These are phyloP conservation scores for Trichoderma endophyticum DNA, from an alignment of 2,329 filamentous ascomycete genomes.

Conservation along the genomic window DNA sequence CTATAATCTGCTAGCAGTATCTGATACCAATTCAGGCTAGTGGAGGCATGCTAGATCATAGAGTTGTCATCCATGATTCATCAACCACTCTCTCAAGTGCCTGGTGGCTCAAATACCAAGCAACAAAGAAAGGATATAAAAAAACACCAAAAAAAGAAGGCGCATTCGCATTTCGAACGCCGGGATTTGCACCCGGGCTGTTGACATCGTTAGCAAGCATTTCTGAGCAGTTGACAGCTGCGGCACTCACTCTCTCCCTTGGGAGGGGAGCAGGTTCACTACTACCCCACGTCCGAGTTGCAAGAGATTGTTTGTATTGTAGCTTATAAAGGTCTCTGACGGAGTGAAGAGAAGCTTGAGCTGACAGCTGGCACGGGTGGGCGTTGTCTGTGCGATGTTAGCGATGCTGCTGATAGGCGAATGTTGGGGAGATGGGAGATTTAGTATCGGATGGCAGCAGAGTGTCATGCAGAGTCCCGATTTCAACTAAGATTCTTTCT, in stretches of 20 bases:
- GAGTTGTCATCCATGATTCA: background rate
- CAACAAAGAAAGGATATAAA: background rate
- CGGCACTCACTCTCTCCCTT: conserved; percentile 27
- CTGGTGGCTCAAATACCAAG: background rate
- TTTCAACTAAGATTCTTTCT: background rate
- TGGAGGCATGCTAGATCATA: background rate
- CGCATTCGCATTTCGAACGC: conserved; percentile 23
- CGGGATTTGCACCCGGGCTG: conserved; percentile 28
- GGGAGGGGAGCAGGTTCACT: conserved; percentile 28
- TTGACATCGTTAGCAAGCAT: conserved; percentile 13
- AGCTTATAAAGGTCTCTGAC: conserved; percentile 2
- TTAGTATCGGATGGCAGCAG: background rate
- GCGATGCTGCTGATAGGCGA: conserved; percentile 1
- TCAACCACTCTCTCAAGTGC: background rate
- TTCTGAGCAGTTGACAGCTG: conserved; percentile 15
- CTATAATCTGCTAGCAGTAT: background rate
- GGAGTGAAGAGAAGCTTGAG: background rate
- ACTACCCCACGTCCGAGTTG: conserved; percentile 27
- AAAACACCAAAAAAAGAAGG: conserved; percentile 20
- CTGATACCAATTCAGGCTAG: background rate
- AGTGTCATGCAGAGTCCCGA: background rate
- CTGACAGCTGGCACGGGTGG: background rate
- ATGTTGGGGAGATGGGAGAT: background rate
- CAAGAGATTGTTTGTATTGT: conserved; percentile 3
- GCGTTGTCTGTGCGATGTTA: background rate